These are phyloP conservation scores for Zelonia costaricensis DNA, from an alignment of 208 protist species.

Conservation along the genomic window DNA sequence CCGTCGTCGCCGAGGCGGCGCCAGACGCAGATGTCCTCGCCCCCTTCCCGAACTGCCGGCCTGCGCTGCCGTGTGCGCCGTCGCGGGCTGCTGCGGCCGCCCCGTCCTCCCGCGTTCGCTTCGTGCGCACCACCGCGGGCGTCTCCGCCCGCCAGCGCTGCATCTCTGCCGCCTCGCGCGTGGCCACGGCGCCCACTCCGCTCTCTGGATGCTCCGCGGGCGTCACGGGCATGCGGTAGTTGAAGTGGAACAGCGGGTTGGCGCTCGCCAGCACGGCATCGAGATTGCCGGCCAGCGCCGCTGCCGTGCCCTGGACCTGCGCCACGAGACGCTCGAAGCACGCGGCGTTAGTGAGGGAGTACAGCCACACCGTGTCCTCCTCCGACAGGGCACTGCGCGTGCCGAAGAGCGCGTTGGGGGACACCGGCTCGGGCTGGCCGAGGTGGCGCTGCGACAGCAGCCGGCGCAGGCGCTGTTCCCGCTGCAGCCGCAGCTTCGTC, in stretches of 20 bases:
- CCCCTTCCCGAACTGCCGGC: constrained; percentile 16
- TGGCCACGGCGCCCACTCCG: neutral
- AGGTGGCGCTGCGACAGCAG: constrained; percentile 71
- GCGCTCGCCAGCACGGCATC: constrained; percentile 15
- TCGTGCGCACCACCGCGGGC: constrained; percentile 7
- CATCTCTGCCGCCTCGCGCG: constrained; percentile 17
- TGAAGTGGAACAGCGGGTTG: constrained; percentile 28
- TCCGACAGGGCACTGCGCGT: constrained; percentile 28
- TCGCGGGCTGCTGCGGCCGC: no score
- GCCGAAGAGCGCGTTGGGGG: constrained; percentile 30
- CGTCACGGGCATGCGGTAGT: constrained; percentile 17
- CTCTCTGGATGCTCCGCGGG: neutral
- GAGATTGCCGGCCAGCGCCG: constrained; percentile 19
- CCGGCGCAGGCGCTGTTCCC: constrained; percentile 52
- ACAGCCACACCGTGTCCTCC: constrained; percentile 53
- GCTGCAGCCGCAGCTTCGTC: constrained; percentile 47
- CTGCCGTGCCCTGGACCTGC: neutral
- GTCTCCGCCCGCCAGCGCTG: constrained; percentile 1
- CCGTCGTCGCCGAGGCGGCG: constrained; percentile 24
- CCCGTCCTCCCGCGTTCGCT: neutral
- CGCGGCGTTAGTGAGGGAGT: constrained; percentile 52
- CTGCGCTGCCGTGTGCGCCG: constrained; percentile 1
- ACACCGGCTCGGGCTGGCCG: constrained; percentile 25
- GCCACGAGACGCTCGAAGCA: constrained; percentile 44
- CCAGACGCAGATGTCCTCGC: constrained; percentile 5